Base-by-base conservation (phyloP, 169 alveolate species). In the Eimeria brunetti region DNA sequence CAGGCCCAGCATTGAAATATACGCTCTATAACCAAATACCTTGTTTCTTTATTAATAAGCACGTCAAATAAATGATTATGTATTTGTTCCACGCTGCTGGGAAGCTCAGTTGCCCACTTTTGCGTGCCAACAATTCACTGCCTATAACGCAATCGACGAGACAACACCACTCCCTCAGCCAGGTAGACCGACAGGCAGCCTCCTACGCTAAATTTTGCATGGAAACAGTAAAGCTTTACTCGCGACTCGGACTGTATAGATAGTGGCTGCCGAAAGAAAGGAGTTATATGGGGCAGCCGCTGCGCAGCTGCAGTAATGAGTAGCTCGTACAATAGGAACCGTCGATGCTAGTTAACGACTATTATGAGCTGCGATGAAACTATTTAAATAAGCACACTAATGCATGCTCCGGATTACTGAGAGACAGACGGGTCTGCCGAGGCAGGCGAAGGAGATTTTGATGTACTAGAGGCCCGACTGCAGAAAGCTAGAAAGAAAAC, bases 281-380 rank as follows among this genome's bases (percentile, higher is more conserved):
- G 14, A 16, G 5, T 20, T 2, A 71, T 71, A 36, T 71, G 8
- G 3, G n/a, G 33, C 18, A 36, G 30, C 53, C 53, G n/a, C n/a
- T 33, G 81, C 12, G 81, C n/a, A 30, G 81, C 81, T 71, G 81
- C 81, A n/a, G n/a, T n/a, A n/a, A n/a, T n/a, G n/a, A n/a, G n/a
- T n/a, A n/a, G n/a, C n/a, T n/a, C n/a, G n/a, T n/a, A n/a, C n/a
- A n/a, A n/a, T n/a, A n/a, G n/a, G n/a, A n/a, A n/a, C n/a, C n/a
- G n/a, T n/a, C n/a, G n/a, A n/a, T n/a, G n/a, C n/a, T n/a, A n/a
- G n/a, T n/a, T n/a, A n/a, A n/a, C n/a, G n/a, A n/a, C n/a, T n/a
- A n/a, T n/a, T n/a, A n/a, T n/a, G n/a, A n/a, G n/a, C n/a, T n/a
- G n/a, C n/a, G n/a, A n/a, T n/a, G n/a, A n/a, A n/a, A n/a, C n/a